Evolutionary conservation across 75 land plant genomes (phyloP).

Genomic region (Cupressus sempervirens): DNA sequence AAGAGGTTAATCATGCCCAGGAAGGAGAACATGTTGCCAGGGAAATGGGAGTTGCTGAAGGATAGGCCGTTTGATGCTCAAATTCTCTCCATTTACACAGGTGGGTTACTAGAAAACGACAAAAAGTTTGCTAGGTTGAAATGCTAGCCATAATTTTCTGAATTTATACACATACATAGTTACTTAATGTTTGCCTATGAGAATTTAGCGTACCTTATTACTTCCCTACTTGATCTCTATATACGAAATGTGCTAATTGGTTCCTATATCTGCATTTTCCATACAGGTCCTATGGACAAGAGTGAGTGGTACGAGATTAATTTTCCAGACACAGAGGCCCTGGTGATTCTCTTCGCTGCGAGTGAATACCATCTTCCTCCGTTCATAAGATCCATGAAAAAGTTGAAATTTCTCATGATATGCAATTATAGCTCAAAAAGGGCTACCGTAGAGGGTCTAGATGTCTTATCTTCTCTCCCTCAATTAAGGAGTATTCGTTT

Average conservation of each 20-base stretch:
- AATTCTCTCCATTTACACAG: not conserved
- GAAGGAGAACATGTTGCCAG: constrained; percentile 44
- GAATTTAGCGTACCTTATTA: not conserved
- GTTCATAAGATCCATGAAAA: constrained; percentile 42
- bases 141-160: not conserved
- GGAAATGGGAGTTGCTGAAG: constrained; percentile 39
- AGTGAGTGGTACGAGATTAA: constrained; percentile 44
- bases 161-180: not conserved
- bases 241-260: not conserved
- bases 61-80: constrained; percentile 47
- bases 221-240: not conserved
- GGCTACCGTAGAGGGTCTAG: constrained; percentile 23
- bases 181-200: not conserved
- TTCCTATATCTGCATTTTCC: not conserved
- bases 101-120: not conserved
- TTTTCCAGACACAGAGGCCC: constrained; percentile 39
- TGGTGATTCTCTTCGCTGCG: constrained; percentile 43
- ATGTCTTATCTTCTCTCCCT: constrained; percentile 25
- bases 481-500: constrained; percentile 45
- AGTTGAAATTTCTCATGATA: constrained; percentile 39
- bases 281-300: constrained; percentile 47
- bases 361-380: constrained; percentile 42
- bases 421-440: constrained; percentile 25
- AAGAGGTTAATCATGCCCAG: constrained; percentile 53
- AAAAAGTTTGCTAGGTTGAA: not conserved